phyloP scores from a whole-genome alignment of 805 yeast species.

The Lipomyces orientalis region DNA sequence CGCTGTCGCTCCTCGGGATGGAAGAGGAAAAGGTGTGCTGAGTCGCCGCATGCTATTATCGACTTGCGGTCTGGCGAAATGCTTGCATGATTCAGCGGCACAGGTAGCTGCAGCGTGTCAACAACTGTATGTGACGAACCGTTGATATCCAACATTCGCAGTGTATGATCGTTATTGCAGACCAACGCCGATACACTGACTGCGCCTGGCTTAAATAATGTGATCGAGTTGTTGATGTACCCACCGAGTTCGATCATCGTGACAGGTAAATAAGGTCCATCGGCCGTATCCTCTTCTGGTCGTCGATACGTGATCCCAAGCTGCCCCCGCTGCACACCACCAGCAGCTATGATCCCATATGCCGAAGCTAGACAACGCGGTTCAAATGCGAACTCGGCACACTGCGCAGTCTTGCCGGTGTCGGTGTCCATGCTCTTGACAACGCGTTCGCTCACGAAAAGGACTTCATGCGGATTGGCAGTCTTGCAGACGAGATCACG shows the following conservation, averaged over 20 bases:
- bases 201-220: slow-evolving; percentile 46
- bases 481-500: slow-evolving; percentile 68
- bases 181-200: slow-evolving; percentile 58
- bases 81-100: slow-evolving; percentile 76
- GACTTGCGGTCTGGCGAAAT: slow-evolving; percentile 66
- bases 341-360: slow-evolving; percentile 60
- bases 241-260: slow-evolving; percentile 71
- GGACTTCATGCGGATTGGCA: slow-evolving; percentile 53
- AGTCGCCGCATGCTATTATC: slow-evolving; percentile 77
- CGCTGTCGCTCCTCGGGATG: slow-evolving; percentile 48
- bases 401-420: slow-evolving; percentile 47
- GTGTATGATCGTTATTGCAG: slow-evolving; percentile 81
- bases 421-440: slow-evolving; percentile 55
- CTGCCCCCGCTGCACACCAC: slow-evolving; percentile 68
- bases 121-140: slow-evolving; percentile 54
- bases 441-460: slow-evolving; percentile 63
- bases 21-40: slow-evolving; percentile 63
- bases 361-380: slow-evolving; percentile 73
- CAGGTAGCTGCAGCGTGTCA: slow-evolving; percentile 57
- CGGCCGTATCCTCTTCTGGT: slow-evolving; percentile 34
- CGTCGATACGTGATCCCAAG: slow-evolving; percentile 61
- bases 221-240: slow-evolving; percentile 80
- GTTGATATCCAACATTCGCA: slow-evolving; percentile 67
- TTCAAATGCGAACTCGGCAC: slow-evolving; percentile 61
- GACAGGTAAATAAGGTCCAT: slow-evolving; percentile 12